Conservation (phyloP, 179 eudicot genomes). For the Silene vulgaris region DNA sequence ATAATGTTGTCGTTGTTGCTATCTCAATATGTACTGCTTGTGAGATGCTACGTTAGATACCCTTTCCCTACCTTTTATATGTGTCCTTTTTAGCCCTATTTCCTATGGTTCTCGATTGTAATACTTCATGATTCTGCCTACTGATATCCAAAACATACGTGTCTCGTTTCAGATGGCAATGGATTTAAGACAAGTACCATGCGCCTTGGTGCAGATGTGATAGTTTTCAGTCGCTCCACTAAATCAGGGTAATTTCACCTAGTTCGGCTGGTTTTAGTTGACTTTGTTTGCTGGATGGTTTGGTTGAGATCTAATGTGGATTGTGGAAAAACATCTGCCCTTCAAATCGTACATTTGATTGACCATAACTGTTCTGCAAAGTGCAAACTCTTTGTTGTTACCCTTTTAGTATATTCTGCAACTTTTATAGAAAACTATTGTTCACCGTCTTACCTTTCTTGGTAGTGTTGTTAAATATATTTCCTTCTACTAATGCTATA, state of each 20-base stretch:
- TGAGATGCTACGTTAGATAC: background rate
- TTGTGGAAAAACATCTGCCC: too few species aligned
- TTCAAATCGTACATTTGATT: too few species aligned
- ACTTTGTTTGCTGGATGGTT: too few species aligned
- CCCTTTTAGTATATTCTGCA: background rate
- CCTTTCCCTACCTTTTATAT: background rate
- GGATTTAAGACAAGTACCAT: constrained; percentile 99
- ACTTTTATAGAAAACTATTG: background rate
- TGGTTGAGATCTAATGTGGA: too few species aligned
- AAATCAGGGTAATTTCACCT: constrained; percentile 50
- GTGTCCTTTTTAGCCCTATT: background rate
- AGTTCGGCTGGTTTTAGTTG: background rate
- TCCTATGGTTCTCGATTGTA: background rate
- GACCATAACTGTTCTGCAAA: too few species aligned
- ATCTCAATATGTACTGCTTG: background rate
- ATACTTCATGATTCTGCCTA: constrained; percentile 13
- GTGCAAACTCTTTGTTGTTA: background rate
- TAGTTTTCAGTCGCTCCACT: constrained; percentile 77
- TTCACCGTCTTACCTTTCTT: background rate
- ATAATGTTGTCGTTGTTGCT: background rate
- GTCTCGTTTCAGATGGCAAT: constrained; percentile 71
- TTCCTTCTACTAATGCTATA: constrained; percentile 10
- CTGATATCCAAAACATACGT: constrained; percentile 14
- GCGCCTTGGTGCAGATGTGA: constrained; percentile 95
- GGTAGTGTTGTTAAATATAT: background rate